Conservation (phyloP, 225 moss, liverwort and hornwort genomes). For the Sphagnum contortum region DNA sequence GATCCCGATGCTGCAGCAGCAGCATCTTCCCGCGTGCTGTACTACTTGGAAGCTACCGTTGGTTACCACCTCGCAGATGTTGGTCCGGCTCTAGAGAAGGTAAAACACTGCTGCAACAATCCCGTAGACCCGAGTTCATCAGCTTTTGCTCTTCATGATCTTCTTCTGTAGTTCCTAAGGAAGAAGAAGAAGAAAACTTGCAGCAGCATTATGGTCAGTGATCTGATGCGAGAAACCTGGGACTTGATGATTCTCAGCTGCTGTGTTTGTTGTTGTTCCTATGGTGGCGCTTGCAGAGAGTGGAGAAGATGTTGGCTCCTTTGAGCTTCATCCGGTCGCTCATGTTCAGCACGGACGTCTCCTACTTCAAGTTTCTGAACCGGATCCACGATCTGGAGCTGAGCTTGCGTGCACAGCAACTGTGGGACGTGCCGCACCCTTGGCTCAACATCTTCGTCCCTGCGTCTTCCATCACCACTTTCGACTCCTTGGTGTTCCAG, state of each 20-base stretch:
- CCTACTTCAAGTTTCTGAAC: constrained; percentile 54
- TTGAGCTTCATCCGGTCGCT: constrained; percentile 42
- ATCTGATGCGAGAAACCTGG: too few species aligned
- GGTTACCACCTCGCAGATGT: constrained; percentile 19
- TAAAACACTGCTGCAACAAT: constrained; percentile 2
- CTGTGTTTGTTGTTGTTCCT: too few species aligned
- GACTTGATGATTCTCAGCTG: too few species aligned
- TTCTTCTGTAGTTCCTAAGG: too few species aligned
- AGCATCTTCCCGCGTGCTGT: constrained; percentile 15
- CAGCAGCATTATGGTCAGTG: too few species aligned
- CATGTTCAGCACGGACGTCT: constrained; percentile 38
- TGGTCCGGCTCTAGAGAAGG: constrained; percentile 24
- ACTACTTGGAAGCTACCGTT: constrained; percentile 53
- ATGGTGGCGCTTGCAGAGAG: constrained; percentile 21
- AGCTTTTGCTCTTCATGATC: too few species aligned
- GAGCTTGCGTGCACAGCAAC: constrained; percentile 26
- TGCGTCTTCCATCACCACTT: constrained; percentile 37
- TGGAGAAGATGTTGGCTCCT: constrained; percentile 24
- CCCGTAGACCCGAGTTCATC: too few species aligned
- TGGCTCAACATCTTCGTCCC: constrained; percentile 78
- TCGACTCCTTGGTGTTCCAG: constrained; percentile 48
- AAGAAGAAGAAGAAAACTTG: too few species aligned
- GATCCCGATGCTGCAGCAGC: constrained; percentile 5
- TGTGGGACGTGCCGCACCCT: constrained; percentile 76
- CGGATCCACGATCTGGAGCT: constrained; percentile 51